phyloP scores from a whole-genome alignment of 2,329 filamentous ascomycete species.

The Cryphonectria nitschkei region DNA sequence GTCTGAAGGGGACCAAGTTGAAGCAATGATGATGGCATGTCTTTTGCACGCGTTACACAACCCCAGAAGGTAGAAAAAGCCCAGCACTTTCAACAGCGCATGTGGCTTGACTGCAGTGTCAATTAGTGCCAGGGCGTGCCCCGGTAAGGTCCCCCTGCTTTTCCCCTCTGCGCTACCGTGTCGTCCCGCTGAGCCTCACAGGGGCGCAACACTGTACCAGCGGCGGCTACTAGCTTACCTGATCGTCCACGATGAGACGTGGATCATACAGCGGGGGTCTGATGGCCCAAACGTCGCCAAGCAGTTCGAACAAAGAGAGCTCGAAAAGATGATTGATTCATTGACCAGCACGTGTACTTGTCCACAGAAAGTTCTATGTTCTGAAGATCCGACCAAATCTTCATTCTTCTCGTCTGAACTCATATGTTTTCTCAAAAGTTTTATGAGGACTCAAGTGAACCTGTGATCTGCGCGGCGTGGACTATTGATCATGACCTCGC shows the following conservation, averaged over 20 bases:
- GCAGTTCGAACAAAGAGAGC: background rate
- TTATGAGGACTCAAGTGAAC: background rate
- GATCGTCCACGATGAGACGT: slow-evolving; percentile 10
- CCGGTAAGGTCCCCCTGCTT: background rate
- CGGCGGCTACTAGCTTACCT: background rate
- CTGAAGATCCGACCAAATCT: background rate
- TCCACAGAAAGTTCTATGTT: background rate
- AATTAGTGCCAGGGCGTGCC: background rate
- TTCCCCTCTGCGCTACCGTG: too few relatives aligned
- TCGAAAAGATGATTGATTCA: background rate
- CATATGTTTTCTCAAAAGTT: background rate
- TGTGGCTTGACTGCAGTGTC: background rate
- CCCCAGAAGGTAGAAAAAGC: background rate
- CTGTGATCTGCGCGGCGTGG: background rate
- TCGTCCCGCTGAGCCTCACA: background rate
- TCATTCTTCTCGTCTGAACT: background rate
- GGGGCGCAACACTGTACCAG: background rate
- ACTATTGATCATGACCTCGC: background rate
- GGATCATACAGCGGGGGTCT: slow-evolving; percentile 3
- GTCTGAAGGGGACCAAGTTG: background rate
- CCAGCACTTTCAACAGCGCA: background rate
- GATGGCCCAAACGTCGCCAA: slow-evolving; percentile 11
- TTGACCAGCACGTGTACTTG: background rate
- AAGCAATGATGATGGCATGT: background rate
- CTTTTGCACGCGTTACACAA: background rate